Conservation (phyloP, 1,284 basidiomycete genomes). For the Malassezia sympodialis region DNA sequence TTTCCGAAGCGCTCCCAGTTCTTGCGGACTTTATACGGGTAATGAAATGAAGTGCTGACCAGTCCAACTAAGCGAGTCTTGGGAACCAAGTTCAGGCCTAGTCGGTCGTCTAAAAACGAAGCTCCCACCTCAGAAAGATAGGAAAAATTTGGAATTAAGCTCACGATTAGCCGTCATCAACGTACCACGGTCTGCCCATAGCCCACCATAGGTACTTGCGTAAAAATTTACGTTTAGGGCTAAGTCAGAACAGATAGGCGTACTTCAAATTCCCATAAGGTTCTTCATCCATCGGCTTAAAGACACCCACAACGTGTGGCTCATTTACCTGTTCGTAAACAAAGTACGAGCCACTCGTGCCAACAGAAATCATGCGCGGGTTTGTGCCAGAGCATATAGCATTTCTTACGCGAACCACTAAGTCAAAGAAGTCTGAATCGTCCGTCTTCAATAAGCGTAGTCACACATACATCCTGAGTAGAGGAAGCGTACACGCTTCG, state of each 20-base stretch:
- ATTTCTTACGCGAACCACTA: constrained; percentile 28
- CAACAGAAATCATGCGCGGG: constrained; percentile 44
- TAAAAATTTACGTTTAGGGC: constrained; percentile 38
- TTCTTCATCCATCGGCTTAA: constrained; percentile 47
- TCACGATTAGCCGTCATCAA: constrained; percentile 15
- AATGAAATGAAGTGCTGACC: constrained; percentile 52
- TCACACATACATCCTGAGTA: not conserved
- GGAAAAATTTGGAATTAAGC: constrained; percentile 45
- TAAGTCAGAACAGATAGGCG: constrained; percentile 29
- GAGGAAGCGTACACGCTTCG: not conserved
- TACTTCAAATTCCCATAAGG: constrained; percentile 46
- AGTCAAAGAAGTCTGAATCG: constrained; percentile 17
- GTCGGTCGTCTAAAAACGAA: constrained; percentile 66
- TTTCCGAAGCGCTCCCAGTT: constrained; percentile 23
- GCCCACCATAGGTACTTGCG: constrained; percentile 48
- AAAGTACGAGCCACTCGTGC: constrained; percentile 44
- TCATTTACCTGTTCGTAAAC: constrained; percentile 18
- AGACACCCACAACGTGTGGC: constrained; percentile 32
- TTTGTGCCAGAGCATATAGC: constrained; percentile 33
- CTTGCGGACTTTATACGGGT: constrained; percentile 34
- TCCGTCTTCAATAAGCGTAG: not conserved
- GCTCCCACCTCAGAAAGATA: constrained; percentile 65
- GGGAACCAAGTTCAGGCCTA: constrained; percentile 71
- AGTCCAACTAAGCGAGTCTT: constrained; percentile 71
- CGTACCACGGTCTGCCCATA: constrained; percentile 42